Conservation (phyloP, 331 rosid species). For the Malus hybrid region DNA sequence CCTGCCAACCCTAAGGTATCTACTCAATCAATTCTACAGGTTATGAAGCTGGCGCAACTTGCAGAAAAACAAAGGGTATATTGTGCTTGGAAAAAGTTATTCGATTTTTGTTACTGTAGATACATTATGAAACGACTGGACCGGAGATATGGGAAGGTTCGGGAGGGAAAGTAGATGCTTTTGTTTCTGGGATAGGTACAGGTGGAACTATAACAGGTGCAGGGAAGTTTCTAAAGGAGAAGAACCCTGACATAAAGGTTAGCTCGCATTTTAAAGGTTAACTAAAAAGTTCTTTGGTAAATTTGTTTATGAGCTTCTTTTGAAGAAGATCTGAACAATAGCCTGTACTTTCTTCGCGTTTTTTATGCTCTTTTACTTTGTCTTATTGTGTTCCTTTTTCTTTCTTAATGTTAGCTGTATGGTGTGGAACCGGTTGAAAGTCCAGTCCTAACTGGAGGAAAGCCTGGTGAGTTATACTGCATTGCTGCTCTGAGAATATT, state of each 20-base stretch:
- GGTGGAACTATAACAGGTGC: constrained; percentile 77
- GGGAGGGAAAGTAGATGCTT: constrained; percentile 45
- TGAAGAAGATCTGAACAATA: neutral
- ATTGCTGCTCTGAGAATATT: neutral
- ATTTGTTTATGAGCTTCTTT: neutral
- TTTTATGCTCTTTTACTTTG: neutral
- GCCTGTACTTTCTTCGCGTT: neutral
- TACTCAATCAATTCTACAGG: neutral
- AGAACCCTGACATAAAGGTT: constrained; percentile 61
- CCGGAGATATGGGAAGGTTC: constrained; percentile 78
- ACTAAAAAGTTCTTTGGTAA: neutral
- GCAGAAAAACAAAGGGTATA: neutral
- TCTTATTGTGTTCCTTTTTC: neutral
- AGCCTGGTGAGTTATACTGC: constrained; percentile 44
- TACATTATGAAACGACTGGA: constrained; percentile 79
- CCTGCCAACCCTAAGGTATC: constrained; percentile 71
- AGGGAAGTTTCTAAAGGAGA: constrained; percentile 60
- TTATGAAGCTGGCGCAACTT: neutral
- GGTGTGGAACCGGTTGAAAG: constrained; percentile 77
- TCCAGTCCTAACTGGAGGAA: constrained; percentile 56
- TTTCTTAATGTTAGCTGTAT: constrained; percentile 32
- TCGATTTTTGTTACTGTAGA: constrained; percentile 15
- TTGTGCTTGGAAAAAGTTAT: constrained; percentile 2
- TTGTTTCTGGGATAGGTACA: constrained; percentile 66
- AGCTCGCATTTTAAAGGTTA: neutral